Evolutionary conservation across 2,329 filamentous ascomycete species (phyloP).

Genomic region (Fusarium pseudonygamai): DNA sequence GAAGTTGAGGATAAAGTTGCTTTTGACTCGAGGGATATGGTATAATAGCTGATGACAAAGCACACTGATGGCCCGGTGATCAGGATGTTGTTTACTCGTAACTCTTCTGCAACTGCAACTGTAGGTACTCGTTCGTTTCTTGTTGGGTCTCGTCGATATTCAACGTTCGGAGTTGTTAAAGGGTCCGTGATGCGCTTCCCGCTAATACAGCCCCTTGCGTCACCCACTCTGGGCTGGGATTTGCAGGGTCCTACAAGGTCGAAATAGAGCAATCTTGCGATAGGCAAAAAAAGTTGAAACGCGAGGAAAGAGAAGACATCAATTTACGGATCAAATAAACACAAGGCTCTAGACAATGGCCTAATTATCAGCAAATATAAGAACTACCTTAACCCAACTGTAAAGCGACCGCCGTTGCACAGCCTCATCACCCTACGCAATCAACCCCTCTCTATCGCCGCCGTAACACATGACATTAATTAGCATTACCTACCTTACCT

Average conservation of each 20-base stretch:
- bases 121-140: not conserved
- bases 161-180: slow-evolving; percentile 22
- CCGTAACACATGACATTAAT: slow-evolving; percentile 29
- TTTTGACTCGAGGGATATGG: not conserved
- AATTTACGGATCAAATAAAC: not conserved
- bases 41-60: not conserved
- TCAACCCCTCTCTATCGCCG: slow-evolving; percentile 35
- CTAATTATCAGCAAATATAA: not conserved
- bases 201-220: slow-evolving; percentile 37
- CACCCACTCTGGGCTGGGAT: slow-evolving; percentile 29
- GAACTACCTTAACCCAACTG: not conserved
- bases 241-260: slow-evolving; percentile 24
- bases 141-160: not conserved
- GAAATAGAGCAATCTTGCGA: not conserved
- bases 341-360: not conserved
- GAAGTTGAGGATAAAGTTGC: not conserved
- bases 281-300: not conserved
- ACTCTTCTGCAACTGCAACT: not conserved
- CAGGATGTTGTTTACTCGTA: not conserved
- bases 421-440: slow-evolving; percentile 44
- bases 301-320: not conserved
- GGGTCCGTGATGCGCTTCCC: slow-evolving; percentile 31
- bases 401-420: slow-evolving; percentile 36
- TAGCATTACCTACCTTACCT: not conserved
- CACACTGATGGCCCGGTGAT: not conserved